A percentile compares a stretch with the other conserved stretches of the same genome.
Conservation (phyloP, 2,329 filamentous ascomycete species). For the Aspergillus chevalieri region DNA sequence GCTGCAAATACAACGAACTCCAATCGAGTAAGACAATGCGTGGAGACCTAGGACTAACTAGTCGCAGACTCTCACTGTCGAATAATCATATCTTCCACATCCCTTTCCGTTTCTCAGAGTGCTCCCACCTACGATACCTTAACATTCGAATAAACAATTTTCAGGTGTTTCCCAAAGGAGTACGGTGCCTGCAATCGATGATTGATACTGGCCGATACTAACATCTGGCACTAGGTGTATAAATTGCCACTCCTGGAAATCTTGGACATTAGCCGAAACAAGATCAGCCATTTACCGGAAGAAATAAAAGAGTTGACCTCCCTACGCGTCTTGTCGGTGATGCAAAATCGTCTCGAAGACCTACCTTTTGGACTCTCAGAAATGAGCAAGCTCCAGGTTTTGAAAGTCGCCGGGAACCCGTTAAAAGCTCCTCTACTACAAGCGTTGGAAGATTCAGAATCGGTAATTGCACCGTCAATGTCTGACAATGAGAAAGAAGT, state of each 20-base stretch:
- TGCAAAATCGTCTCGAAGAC: constrained; percentile 79
- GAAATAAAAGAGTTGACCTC: constrained; percentile 76
- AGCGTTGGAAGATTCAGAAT: constrained; percentile 60
- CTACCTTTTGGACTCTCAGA: constrained; percentile 79
- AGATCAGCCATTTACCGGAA: constrained; percentile 67
- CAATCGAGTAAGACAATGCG: neutral
- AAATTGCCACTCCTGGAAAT: constrained; percentile 84
- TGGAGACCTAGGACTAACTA: constrained; percentile 9
- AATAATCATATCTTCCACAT: constrained; percentile 48
- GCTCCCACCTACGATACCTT: constrained; percentile 44
- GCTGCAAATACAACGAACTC: neutral
- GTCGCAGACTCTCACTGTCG: constrained; percentile 42
- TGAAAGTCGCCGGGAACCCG: constrained; percentile 86
- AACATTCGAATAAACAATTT: constrained; percentile 47
- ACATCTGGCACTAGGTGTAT: constrained; percentile 58
- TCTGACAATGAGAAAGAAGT: constrained; percentile 57
- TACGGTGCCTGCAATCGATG: constrained; percentile 36
- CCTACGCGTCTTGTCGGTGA: constrained; percentile 80
- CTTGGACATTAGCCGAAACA: constrained; percentile 84
- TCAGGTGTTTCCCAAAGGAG: constrained; percentile 58
- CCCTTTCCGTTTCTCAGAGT: constrained; percentile 44
- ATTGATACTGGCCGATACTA: constrained; percentile 4
- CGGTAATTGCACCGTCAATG: constrained; percentile 54
- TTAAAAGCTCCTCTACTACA: constrained; percentile 72
- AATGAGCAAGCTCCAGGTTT: constrained; percentile 79